Evolutionary conservation across 2,329 filamentous ascomycete genomes (phyloP).

Genomic region (Seiridium cupressi): DNA sequence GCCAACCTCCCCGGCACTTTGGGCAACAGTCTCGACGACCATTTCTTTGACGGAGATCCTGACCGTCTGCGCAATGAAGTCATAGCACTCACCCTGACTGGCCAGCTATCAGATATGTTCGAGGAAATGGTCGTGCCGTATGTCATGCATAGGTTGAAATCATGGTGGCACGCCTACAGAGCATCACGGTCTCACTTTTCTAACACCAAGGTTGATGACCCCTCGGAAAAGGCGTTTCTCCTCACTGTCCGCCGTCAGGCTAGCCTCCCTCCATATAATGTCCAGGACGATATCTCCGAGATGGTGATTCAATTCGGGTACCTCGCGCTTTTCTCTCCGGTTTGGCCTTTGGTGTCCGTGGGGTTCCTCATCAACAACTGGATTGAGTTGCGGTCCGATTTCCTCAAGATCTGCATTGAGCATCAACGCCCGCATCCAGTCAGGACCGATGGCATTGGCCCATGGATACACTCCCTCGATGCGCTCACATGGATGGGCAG

Average conservation of each 20-base stretch:
- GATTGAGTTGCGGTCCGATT: slow-evolving; percentile 74
- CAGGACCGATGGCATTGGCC: slow-evolving; percentile 71
- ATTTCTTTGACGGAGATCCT: slow-evolving; percentile 62
- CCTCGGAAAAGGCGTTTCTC: slow-evolving; percentile 64
- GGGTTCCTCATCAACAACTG: slow-evolving; percentile 76
- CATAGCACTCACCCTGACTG: slow-evolving; percentile 72
- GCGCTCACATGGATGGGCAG: slow-evolving; percentile 72
- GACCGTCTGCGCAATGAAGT: slow-evolving; percentile 68
- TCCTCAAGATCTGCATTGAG: slow-evolving; percentile 73
- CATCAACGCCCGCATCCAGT: slow-evolving; percentile 69
- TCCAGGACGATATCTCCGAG: slow-evolving; percentile 70
- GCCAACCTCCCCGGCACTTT: slow-evolving; percentile 54
- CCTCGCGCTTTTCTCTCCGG: slow-evolving; percentile 68
- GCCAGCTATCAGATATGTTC: slow-evolving; percentile 68
- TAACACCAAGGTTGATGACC: slow-evolving; percentile 52
- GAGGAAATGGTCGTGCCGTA: slow-evolving; percentile 71
- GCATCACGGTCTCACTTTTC: slow-evolving; percentile 34
- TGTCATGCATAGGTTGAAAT: slow-evolving; percentile 57
- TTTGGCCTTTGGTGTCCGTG: slow-evolving; percentile 72
- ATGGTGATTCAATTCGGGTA: slow-evolving; percentile 75
- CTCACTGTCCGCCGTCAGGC: slow-evolving; percentile 64
- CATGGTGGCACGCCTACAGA: slow-evolving; percentile 41
- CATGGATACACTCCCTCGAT: slow-evolving; percentile 67
- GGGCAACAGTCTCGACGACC: slow-evolving; percentile 49
- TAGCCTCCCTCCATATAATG: slow-evolving; percentile 67